These are phyloP conservation scores for Populus hybrid DNA, from an alignment of 441 rosid genomes.

Conservation along the genomic window DNA sequence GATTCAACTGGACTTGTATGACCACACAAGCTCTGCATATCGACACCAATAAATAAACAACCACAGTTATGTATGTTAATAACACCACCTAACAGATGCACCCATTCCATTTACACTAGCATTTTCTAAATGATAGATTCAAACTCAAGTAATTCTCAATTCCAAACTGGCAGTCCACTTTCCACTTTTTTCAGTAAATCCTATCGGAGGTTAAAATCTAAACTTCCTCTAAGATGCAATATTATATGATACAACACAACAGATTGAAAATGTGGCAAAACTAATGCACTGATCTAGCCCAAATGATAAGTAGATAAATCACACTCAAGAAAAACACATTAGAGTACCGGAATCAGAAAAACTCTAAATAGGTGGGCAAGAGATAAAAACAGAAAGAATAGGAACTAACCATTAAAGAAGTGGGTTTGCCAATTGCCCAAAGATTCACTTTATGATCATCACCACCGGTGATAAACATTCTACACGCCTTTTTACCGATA, in stretches of 20 bases:
- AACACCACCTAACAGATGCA: background rate
- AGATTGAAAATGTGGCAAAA: background rate
- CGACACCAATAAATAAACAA: slow-evolving; percentile 11
- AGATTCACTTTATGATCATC: slow-evolving; percentile 87
- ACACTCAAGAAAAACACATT: background rate
- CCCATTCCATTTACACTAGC: background rate
- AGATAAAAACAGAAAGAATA: slow-evolving; percentile 1
- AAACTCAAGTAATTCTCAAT: background rate
- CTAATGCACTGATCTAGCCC: background rate
- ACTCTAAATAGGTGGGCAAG: background rate
- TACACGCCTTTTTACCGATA: slow-evolving; percentile 72
- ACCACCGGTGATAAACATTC: slow-evolving; percentile 75
- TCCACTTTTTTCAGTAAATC: background rate
- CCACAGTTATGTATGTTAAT: slow-evolving; percentile 14
- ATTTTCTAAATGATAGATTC: background rate
- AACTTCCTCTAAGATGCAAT: background rate
- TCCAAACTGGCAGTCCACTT: background rate
- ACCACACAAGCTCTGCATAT: slow-evolving; percentile 80
- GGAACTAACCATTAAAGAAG: slow-evolving; percentile 67
- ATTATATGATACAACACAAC: background rate
- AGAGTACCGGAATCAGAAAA: background rate
- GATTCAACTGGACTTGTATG: slow-evolving; percentile 68
- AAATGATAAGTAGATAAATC: background rate
- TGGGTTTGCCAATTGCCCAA: slow-evolving; percentile 81
- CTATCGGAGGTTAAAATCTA: background rate